These are phyloP conservation scores for Penicillium roqueforti DNA, from an alignment of 495 filamentous ascomycete genomes.

Conservation along the genomic window DNA sequence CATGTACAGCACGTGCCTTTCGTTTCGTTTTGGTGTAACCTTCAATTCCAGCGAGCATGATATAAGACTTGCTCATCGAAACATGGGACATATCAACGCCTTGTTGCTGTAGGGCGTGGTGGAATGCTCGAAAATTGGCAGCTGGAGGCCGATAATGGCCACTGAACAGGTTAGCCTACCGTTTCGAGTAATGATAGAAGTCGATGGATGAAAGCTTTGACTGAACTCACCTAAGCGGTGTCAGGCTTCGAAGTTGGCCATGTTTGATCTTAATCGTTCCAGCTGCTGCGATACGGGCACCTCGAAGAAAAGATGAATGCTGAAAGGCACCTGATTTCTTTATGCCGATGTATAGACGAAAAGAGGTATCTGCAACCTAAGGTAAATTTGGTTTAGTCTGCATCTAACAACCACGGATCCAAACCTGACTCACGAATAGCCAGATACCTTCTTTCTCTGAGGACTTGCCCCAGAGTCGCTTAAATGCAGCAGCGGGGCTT, in stretches of 20 bases:
- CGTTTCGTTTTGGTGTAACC: constrained; percentile 61
- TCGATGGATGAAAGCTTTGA: background rate
- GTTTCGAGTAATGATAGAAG: background rate
- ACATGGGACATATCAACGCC: constrained; percentile 78
- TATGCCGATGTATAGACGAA: constrained; percentile 85
- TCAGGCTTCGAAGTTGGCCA: constrained; percentile 61
- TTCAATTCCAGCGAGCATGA: constrained; percentile 77
- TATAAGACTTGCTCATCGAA: constrained; percentile 74
- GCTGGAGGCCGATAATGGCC: constrained; percentile 86
- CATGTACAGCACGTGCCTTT: constrained; percentile 50
- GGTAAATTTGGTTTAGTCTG: constrained; percentile 4
- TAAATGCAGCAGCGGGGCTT: constrained; percentile 64
- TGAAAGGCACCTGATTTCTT: constrained; percentile 87
- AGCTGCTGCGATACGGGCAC: constrained; percentile 73
- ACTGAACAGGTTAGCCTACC: constrained; percentile 34
- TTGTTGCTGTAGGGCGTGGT: constrained; percentile 63
- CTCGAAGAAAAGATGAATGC: constrained; percentile 83
- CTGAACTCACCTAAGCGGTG: constrained; percentile 32
- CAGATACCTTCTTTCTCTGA: constrained; percentile 77
- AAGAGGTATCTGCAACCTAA: constrained; percentile 66
- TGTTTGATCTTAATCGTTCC: constrained; percentile 81
- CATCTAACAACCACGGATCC: background rate
- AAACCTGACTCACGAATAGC: constrained; percentile 63
- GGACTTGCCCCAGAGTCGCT: constrained; percentile 65
- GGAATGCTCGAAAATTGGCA: constrained; percentile 74